phyloP scores from a whole-genome alignment of 208 protist species.

The Leishmania major region DNA sequence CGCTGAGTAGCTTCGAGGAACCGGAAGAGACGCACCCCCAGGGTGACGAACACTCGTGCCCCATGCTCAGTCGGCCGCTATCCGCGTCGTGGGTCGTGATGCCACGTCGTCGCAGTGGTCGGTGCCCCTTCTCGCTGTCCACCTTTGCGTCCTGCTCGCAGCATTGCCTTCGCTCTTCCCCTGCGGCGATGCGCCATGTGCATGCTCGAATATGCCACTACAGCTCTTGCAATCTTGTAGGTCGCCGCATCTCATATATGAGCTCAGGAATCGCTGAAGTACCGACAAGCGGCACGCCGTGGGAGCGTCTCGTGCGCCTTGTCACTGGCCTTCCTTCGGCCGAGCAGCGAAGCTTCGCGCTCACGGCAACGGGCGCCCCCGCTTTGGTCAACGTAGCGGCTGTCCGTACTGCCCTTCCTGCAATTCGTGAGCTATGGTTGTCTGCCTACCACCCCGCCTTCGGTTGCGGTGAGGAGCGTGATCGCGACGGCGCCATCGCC shows the following conservation, averaged over 20 bases:
- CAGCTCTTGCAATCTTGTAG: not conserved
- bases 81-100: not conserved
- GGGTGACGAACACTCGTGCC: not conserved
- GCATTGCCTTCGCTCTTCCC: not conserved
- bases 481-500: not conserved
- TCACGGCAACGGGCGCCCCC: not conserved
- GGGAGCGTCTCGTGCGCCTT: slow-evolving; percentile 6
- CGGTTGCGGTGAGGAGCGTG: too few species aligned
- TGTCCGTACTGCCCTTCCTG: not conserved
- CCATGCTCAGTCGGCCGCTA: not conserved
- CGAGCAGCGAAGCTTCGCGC: not conserved
- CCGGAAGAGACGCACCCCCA: not conserved
- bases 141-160: not conserved
- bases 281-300: not conserved
- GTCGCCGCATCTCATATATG: not conserved
- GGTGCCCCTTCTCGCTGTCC: not conserved
- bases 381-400: not conserved
- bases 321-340: not conserved
- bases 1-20: not conserved
- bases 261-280: not conserved
- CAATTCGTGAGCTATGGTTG: slow-evolving; percentile 5
- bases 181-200: not conserved
- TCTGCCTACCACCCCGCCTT: slow-evolving; percentile 13
- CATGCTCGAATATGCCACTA: not conserved
- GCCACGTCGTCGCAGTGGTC: not conserved